Evolutionary conservation across 768 basidiomycete species (phyloP), one percentile per base, ranked within the genome.

Genomic region (Kwoniella mangroviensis): DNA sequence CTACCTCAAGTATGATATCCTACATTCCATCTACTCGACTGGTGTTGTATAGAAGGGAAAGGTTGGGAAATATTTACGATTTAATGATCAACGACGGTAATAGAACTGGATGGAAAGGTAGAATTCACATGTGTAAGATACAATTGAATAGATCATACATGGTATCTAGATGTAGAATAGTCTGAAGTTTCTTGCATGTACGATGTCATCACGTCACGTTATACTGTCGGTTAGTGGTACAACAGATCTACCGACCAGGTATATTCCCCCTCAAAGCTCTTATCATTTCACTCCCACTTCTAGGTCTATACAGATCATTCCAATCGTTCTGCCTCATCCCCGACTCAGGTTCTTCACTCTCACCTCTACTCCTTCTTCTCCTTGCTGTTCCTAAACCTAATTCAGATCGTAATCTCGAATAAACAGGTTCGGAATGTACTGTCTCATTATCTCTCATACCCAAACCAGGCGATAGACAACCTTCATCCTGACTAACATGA

Each of bases 341-440:
- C 2, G 9, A 15, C 21, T 67, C 69, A 45, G 53, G 26, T 63
- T 78, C 74, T 41, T 75, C 73, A 62, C 73, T 75, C 9, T 49
- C 64, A 5, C 69, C 75, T 41, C 75, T 42, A 21, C 69, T 58
- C 42, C 63, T 41, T 43, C 41, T 55, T 56, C 42, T 40, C 64
- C 19, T 21, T 34, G n/a, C 40, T 0, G 17, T 55, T 51, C 45
- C 41, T 19, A 51, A 13, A 21, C 55, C 68, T 34, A 76, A 56
- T 40, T 80, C 79, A 19, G 69, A 67, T 40, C 74, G 3, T 43
- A 77, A 60, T 10, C 77, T 58, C 12, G 71, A 71, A 61, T 76
- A 76, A 34, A 76, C 77, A 26, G 77, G 77, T 64, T 78, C 79
- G 55, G 72, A 73, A 42, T 56, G 63, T 4, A 74, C 71, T 1